phyloP scores from a whole-genome alignment of 768 basidiomycete species.

The Termitomyces sp. region DNA sequence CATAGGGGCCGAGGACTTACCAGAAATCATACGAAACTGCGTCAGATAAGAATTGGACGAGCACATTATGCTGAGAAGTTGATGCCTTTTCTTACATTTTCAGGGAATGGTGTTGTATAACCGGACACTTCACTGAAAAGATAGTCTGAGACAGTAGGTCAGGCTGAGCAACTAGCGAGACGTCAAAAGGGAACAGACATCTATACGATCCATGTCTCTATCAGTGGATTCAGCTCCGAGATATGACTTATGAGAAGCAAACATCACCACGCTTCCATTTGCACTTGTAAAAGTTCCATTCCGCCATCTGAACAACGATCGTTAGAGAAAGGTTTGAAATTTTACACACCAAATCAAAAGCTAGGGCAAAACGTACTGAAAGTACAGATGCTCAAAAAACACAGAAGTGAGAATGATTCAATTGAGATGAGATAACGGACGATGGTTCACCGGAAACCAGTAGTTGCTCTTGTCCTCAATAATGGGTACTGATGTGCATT shows the following conservation, averaged over 20 bases:
- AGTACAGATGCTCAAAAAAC: conserved; percentile 22
- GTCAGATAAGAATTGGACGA: too few species aligned
- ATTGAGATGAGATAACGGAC: neutral
- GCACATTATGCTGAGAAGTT: neutral
- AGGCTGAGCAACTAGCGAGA: neutral
- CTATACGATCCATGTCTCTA: neutral
- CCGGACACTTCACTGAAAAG: conserved; percentile 33
- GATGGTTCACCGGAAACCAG: conserved; percentile 24
- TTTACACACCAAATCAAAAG: neutral
- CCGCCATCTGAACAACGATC: conserved; percentile 24
- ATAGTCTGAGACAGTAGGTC: conserved; percentile 26
- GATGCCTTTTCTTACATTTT: conserved; percentile 27
- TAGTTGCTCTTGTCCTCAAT: conserved; percentile 37
- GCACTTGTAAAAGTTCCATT: conserved; percentile 38
- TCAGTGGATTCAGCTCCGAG: neutral
- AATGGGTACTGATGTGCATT: conserved; percentile 39
- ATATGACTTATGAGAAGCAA: conserved; percentile 5
- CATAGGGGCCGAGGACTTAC: conserved; percentile 16
- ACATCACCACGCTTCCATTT: conserved; percentile 36
- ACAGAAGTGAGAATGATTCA: neutral
- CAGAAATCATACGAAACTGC: conserved; percentile 41
- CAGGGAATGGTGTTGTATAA: conserved; percentile 37
- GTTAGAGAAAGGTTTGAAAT: neutral
- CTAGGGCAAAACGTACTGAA: conserved; percentile 25
- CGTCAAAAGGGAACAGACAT: neutral